Evolutionary conservation across 139 green algal species (phyloP).

Genomic region (Picochlorum sp.): DNA sequence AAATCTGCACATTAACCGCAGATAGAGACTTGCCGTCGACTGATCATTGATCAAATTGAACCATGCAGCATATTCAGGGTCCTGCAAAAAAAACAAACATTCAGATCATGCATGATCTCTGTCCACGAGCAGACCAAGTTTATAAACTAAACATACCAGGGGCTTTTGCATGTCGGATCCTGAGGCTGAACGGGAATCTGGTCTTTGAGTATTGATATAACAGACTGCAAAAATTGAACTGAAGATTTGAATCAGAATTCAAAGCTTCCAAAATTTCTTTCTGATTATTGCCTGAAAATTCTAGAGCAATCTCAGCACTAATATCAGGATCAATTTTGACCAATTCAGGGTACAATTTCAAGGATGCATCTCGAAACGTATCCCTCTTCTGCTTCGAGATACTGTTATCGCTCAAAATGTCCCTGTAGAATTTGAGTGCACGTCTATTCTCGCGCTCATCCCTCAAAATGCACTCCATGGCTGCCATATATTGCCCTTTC

Average conservation of each 20-base stretch:
- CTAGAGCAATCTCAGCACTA: constrained; percentile 20
- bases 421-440: constrained; percentile 33
- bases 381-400: background rate
- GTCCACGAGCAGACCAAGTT: background rate
- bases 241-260: constrained; percentile 15
- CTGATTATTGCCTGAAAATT: constrained; percentile 30
- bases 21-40: constrained; percentile 25
- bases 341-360: constrained; percentile 11
- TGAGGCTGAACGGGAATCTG: background rate
- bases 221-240: constrained; percentile 28
- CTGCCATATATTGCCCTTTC: constrained; percentile 14
- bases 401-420: constrained; percentile 17
- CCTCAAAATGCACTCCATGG: constrained; percentile 19
- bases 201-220: background rate
- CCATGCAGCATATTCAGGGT: background rate
- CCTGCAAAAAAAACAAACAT: constrained; percentile 14
- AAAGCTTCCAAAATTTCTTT: constrained; percentile 18
- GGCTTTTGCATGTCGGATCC: background rate
- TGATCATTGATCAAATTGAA: constrained; percentile 10
- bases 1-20: constrained; percentile 49
- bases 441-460: constrained; percentile 4
- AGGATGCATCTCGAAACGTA: background rate
- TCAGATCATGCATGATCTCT: background rate
- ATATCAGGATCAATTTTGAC: constrained; percentile 8
- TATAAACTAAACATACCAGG: background rate